phyloP scores from a whole-genome alignment of 1,284 basidiomycete genomes.

The Trichosporon coremiiforme region DNA sequence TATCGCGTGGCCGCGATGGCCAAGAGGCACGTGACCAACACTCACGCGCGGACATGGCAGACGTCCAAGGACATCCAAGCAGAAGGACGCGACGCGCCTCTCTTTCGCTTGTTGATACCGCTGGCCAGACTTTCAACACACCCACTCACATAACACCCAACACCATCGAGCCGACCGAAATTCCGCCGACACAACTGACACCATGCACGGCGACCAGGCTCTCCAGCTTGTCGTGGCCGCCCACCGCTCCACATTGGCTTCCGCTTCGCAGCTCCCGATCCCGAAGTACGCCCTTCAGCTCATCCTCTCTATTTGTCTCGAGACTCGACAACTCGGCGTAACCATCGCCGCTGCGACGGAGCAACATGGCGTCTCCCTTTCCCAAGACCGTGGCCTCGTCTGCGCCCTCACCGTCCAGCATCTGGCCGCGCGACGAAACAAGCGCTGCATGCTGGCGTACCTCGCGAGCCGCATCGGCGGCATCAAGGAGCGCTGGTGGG shows the following conservation, averaged over 20 bases:
- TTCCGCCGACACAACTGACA: constrained; percentile 14
- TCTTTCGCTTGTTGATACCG: constrained; percentile 1
- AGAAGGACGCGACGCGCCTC: constrained; percentile 8
- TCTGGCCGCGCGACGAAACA: constrained; percentile 84
- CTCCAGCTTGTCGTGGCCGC: constrained; percentile 85
- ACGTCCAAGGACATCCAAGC: neutral
- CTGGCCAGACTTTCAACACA: neutral
- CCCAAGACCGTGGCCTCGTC: constrained; percentile 58
- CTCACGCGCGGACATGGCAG: neutral
- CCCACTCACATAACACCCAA: neutral
- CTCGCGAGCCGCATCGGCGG: constrained; percentile 79
- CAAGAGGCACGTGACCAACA: neutral
- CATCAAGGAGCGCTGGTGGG: constrained; percentile 84
- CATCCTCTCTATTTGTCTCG: constrained; percentile 81
- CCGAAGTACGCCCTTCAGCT: constrained; percentile 90
- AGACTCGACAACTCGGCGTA: constrained; percentile 79
- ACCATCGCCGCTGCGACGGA: constrained; percentile 54
- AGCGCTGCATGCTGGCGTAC: constrained; percentile 90
- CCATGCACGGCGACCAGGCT: constrained; percentile 72
- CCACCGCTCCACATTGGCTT: constrained; percentile 75
- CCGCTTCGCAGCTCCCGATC: constrained; percentile 63
- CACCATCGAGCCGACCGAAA: neutral
- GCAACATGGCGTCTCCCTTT: constrained; percentile 44
- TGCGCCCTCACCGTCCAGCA: constrained; percentile 82
- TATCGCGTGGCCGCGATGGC: neutral